These are phyloP conservation scores for Polychaeton citri DNA, from an alignment of 2,329 filamentous ascomycete species.

Conservation along the genomic window DNA sequence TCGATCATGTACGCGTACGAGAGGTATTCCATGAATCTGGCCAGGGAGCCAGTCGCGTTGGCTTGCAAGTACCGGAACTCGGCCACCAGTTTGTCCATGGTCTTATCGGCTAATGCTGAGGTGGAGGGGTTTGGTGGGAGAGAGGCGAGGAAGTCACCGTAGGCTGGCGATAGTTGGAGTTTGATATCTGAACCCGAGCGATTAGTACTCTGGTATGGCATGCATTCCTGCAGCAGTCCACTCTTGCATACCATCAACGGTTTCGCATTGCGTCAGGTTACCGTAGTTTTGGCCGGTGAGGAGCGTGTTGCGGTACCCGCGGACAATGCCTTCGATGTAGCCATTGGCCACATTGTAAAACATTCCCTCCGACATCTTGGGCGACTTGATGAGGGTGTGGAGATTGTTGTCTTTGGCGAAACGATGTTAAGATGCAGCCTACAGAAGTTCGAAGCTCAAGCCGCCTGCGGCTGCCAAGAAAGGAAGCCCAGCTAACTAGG, in stretches of 20 bases:
- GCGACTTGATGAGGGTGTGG: too few species aligned
- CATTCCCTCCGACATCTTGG: conserved; percentile 32
- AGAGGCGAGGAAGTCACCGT: conserved; percentile 89
- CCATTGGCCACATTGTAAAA: conserved; percentile 42
- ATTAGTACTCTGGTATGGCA: background rate
- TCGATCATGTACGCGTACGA: conserved; percentile 99
- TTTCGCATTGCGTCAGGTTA: conserved; percentile 96
- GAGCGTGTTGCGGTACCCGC: conserved; percentile 89
- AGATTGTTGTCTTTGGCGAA: too few species aligned
- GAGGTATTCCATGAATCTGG: conserved; percentile 94
- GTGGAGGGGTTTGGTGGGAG: conserved; percentile 95
- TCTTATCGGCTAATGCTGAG: conserved; percentile 83
- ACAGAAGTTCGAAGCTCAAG: background rate
- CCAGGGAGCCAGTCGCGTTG: conserved; percentile 79
- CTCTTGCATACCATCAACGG: conserved; percentile 74
- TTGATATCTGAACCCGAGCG: conserved; percentile 95
- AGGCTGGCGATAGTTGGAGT: conserved; percentile 89
- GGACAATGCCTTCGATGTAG: conserved; percentile 94
- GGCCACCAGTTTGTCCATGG: conserved; percentile 93
- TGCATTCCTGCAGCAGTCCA: background rate
- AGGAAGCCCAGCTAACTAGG: too few species aligned
- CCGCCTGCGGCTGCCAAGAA: background rate
- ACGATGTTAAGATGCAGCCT: background rate
- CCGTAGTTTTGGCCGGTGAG: conserved; percentile 82
- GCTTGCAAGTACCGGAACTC: conserved; percentile 95